These are phyloP conservation scores for Sporothrix schenckii DNA, from an alignment of 2,329 filamentous ascomycete genomes.

Conservation along the genomic window DNA sequence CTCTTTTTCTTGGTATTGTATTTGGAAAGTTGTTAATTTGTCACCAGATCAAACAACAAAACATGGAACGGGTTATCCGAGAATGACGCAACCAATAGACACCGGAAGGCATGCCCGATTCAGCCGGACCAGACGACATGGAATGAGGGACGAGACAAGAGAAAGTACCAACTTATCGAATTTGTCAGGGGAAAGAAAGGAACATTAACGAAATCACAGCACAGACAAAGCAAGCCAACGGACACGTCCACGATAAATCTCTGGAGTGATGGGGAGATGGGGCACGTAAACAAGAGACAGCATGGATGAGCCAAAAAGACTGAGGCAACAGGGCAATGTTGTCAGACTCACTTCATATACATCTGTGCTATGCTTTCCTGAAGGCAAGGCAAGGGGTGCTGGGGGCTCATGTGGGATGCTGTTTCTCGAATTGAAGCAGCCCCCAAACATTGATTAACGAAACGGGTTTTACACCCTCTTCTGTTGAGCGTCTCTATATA, in stretches of 20 bases:
- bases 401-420: not conserved
- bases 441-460: constrained; percentile 15
- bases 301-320: not conserved
- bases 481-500: not conserved
- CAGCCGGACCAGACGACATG: constrained; percentile 7
- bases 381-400: not conserved
- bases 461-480: constrained; percentile 21
- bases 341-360: not conserved
- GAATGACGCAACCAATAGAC: not conserved
- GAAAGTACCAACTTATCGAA: not conserved
- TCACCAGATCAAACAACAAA: not conserved
- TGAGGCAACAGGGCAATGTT: not conserved
- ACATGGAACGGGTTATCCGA: not conserved
- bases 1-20: not conserved
- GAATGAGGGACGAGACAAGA: not conserved
- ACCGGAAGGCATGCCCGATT: not conserved
- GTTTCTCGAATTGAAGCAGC: not conserved
- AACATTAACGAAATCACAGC: not conserved
- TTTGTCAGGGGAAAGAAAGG: not conserved
- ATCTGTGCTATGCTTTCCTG: not conserved
- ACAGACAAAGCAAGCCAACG: not conserved
- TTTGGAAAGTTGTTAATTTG: not conserved
- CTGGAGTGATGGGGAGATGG: not conserved
- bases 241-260: not conserved
- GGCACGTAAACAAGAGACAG: not conserved